Evolutionary conservation across 441 rosid genomes (phyloP).

Genomic region (Jatropha podagrica): DNA sequence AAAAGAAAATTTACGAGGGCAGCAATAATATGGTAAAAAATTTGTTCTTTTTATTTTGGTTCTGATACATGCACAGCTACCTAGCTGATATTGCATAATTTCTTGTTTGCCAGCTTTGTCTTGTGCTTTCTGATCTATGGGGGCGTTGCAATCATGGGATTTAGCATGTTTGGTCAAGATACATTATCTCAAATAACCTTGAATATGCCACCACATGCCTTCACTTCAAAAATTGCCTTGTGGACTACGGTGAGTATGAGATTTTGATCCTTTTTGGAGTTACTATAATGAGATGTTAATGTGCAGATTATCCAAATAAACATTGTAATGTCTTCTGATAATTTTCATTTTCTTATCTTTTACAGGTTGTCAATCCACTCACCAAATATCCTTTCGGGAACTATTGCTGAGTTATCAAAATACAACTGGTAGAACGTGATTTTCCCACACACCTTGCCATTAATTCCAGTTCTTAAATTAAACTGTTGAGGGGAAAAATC

Average conservation of each 20-base stretch:
- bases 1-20: slow-evolving; percentile 71
- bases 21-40: slow-evolving; percentile 46
- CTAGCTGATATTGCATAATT: background rate
- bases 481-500: background rate
- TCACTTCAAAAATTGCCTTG: slow-evolving; percentile 65
- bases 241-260: slow-evolving; percentile 76
- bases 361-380: slow-evolving; percentile 78
- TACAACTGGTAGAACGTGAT: background rate
- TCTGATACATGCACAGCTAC: background rate
- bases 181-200: slow-evolving; percentile 85
- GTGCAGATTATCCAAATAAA: background rate
- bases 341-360: slow-evolving; percentile 11
- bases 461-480: background rate
- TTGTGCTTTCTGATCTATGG: slow-evolving; percentile 66
- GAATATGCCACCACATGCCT: slow-evolving; percentile 62
- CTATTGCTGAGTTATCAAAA: background rate
- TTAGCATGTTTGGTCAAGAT: slow-evolving; percentile 73
- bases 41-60: background rate
- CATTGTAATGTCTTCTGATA: slow-evolving; percentile 20
- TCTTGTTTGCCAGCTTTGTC: slow-evolving; percentile 52
- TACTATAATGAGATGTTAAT: background rate
- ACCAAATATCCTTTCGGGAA: slow-evolving; percentile 67
- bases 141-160: slow-evolving; percentile 78
- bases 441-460: background rate
- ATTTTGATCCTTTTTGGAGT: background rate